Evolutionary conservation across 2,329 filamentous ascomycete species (phyloP).

Genomic region (Aspergillus ruber): DNA sequence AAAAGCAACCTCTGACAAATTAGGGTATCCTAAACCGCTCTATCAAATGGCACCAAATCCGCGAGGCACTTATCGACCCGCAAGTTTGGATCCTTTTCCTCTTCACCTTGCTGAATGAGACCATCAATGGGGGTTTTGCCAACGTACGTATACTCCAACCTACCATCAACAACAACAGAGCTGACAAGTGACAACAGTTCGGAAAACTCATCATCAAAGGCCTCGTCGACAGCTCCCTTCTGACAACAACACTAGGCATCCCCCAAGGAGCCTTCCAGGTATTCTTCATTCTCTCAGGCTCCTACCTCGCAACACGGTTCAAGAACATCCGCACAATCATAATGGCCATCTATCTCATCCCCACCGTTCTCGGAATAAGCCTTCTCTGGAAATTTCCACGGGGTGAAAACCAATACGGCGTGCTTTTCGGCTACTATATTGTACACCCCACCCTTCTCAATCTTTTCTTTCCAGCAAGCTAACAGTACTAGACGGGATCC

Average conservation of each 20-base stretch:
- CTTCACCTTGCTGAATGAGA: conserved; percentile 48
- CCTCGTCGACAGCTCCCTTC: conserved; percentile 41
- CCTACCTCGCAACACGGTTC: conserved; percentile 47
- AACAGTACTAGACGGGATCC: conserved; percentile 22
- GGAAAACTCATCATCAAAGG: conserved; percentile 48
- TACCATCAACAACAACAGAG: background rate
- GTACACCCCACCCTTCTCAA: background rate
- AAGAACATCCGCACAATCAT: conserved; percentile 47
- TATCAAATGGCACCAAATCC: conserved; percentile 45
- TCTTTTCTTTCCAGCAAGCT: background rate
- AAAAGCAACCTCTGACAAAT: background rate
- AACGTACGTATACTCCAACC: conserved; percentile 24
- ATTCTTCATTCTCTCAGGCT: conserved; percentile 46
- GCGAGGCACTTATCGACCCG: conserved; percentile 41
- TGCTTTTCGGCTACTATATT: conserved; percentile 50
- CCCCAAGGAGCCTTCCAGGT: conserved; percentile 51
- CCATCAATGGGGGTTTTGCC: conserved; percentile 47
- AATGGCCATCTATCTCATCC: conserved; percentile 48
- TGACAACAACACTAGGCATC: conserved; percentile 49
- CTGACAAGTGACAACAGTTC: conserved; percentile 26
- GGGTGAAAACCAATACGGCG: conserved; percentile 37
- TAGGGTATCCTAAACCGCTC: conserved; percentile 42
- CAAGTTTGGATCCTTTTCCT: conserved; percentile 43
- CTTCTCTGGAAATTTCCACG: conserved; percentile 47
- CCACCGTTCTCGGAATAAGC: conserved; percentile 45